Base-by-base conservation (phyloP, 345 rosid species). In the Melaleuca quinquenervia region DNA sequence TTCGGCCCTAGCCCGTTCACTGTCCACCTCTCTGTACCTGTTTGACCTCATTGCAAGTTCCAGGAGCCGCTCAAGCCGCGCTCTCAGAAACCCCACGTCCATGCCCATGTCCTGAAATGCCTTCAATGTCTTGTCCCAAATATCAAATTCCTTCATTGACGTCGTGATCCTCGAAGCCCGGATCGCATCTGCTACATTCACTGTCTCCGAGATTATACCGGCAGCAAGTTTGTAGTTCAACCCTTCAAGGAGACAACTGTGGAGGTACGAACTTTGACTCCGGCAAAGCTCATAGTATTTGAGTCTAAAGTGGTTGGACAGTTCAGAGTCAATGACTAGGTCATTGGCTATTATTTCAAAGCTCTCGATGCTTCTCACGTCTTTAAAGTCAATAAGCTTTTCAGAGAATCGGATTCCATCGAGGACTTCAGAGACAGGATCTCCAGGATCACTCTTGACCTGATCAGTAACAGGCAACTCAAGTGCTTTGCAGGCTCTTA, bases 71-170 rank as follows among this genome's bases (percentile, higher is more conserved):
- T 83, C 86, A 82, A 93, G 84, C 27, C 95, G 90, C 83, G 84
- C 82, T 29, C 85, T 91, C 58, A 93, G 53, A 75, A 91, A 93
- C 60, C 91, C 92, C 13, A 91, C 92, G 24, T 92, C 89, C 94
- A 93, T 93, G 54, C 95, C 95, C 87, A 92, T 84, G 86, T 89
- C 86, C 89, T 90, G 92, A 83, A 93, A 92, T 51, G 93, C 93
- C 85, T 92, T 90, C 78, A 93, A 84, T 48, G 91, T 93, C 83
- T 89, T 91, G 83, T 86, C 90, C 95, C 94, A 91, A 27, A 85
- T 88, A 52, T 84, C 83, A 36, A 88, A 93, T 84, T 90, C 89
- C 53, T 91, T 84, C 64, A 50, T 83, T 11, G 90, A 86, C 54
- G 88, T 87, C 49, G 89, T 78, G 51, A 91, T 85, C 84, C 74